Base-by-base conservation (phyloP, 2,329 filamentous ascomycete genomes). In the Aspergillus hiratsukae region DNA sequence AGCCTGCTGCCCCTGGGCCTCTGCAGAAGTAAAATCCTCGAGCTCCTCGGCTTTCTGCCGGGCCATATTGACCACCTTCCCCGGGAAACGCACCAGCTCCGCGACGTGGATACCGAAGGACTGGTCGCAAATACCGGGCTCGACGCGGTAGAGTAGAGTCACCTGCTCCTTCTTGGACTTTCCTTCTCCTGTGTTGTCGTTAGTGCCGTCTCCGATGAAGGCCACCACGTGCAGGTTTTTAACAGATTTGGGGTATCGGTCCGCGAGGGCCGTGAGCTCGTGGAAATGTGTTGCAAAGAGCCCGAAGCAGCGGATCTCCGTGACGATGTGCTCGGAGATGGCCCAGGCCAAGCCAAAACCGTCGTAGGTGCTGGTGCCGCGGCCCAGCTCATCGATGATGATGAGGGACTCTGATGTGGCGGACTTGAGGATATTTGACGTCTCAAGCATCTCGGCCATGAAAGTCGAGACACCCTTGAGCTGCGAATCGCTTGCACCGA, bases 401-500 rank as follows among this genome's bases (percentile, higher is more conserved):
- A 99, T 97, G 53, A 99, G 83, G 4, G 91, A 96, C 71, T 99
- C 94, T 31, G 88, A 86, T 0, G 94, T 99, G 1, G 94, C 94
- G 0, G 91, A 95, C 77, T 97, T 97, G 69, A 99, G 86, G 62
- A 99, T 99, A 72, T 97, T 97, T 64, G 94, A 91, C 1, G 94
- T 99, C 73, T 99, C 94, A 23, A 99, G 83, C 94, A 99, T 99
- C 77, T 99, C 94, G 1, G 94, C 94, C 95, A 99, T 99, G 75
- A 99, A 99, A 0, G 94, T 99, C 3, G 91, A 96, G 1, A 99
- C 94, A 37, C 94, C 94, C 76, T 97, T 97, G 61, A 99, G 87
- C 74, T 97, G 94, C 6, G 90, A 96, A 75, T 99, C 95, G 65
- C 89, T 94, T 6, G 94, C 95, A 45, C 95, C 94, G 0, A 99